Base-by-base conservation (phyloP, 306 rosid genomes). In the Gleditsia sinensis region DNA sequence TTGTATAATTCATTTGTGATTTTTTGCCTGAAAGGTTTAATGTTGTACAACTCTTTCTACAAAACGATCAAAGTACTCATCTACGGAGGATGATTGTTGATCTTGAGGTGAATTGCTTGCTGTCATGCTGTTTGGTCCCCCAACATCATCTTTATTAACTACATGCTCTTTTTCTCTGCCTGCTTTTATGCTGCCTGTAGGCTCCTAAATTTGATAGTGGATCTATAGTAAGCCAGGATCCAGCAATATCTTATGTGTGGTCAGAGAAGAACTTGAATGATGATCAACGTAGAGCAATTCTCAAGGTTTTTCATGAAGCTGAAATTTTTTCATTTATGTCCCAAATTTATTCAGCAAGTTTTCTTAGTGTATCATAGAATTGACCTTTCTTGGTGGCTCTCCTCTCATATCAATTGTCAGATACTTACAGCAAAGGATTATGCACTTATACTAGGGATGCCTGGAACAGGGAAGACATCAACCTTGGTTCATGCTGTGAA, bases 401-500 rank as follows among this genome's bases (percentile, higher is more conserved):
- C 9, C 71, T 45, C 56, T 73, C 59, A 77, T 70, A 39, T 24
- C 40, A 17, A 37, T 82, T 69, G 60, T 57, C 90, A 94, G 98
- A 89, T 91, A 86, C 98, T 94, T 74, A 75, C 89, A 21, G 92
- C 96, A 66, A 91, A 88, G 87, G 98, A 94, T 81, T 94, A 91
- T 60, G 84, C 92, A 33, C 96, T 94, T 63, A 94, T 94, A 77
- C 90, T 94, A 58, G 98, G 98, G 71, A 94, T 94, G 98, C 98
- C 98, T 53, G 98, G 98, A 80, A 94, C 97, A 0, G 98, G 98
- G 78, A 94, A 94, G 91, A 94, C 98, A 20, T 94, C 96, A 19
- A 94, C 97, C 14, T 79, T 94, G 94, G 98, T 94, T 54, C 97
- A 94, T 89, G 98, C 98, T 74, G 97, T 94, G 74, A 91, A 91